These are phyloP conservation scores for Backusella tuberculispora DNA, from an alignment of 192 early-diverging fungal genomes.

Conservation along the genomic window DNA sequence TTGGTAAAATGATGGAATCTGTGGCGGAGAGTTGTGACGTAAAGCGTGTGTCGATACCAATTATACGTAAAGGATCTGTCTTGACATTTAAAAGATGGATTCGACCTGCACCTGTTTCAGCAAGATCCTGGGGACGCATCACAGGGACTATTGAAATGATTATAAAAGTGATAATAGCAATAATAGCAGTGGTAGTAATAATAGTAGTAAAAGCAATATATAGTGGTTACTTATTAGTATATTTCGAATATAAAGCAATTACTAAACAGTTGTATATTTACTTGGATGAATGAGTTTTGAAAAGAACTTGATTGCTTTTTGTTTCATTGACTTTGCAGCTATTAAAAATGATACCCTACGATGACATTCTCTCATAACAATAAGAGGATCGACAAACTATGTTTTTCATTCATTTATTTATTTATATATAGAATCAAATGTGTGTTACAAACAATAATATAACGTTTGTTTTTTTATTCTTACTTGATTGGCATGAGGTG, in stretches of 20 bases:
- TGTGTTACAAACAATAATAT: conserved; percentile 1
- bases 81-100: conserved; percentile 70
- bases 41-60: conserved; percentile 74
- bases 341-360: conserved; percentile 80
- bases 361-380: conserved; percentile 81
- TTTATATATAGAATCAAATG: background rate
- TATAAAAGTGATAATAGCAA: too few species aligned
- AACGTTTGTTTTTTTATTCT: background rate
- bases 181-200: too few species aligned
- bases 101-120: conserved; percentile 69
- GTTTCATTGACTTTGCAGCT: conserved; percentile 89
- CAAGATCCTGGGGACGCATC: conserved; percentile 89
- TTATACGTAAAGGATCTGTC: conserved; percentile 66
- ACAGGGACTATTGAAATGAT: conserved; percentile 74
- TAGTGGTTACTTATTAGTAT: background rate
- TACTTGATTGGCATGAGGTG: conserved; percentile 79
- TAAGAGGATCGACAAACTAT: conserved; percentile 94
- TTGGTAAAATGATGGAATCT: conserved; percentile 67
- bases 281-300: conserved; percentile 77
- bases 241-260: background rate
- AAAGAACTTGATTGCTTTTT: conserved; percentile 80
- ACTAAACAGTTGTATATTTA: conserved; percentile 29
- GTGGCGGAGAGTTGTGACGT: conserved; percentile 64
- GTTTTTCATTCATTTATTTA: background rate
- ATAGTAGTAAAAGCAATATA: too few species aligned